Evolutionary conservation across 352 stramenopile genomes (phyloP).

Genomic region (Phytophthora pinifolia): DNA sequence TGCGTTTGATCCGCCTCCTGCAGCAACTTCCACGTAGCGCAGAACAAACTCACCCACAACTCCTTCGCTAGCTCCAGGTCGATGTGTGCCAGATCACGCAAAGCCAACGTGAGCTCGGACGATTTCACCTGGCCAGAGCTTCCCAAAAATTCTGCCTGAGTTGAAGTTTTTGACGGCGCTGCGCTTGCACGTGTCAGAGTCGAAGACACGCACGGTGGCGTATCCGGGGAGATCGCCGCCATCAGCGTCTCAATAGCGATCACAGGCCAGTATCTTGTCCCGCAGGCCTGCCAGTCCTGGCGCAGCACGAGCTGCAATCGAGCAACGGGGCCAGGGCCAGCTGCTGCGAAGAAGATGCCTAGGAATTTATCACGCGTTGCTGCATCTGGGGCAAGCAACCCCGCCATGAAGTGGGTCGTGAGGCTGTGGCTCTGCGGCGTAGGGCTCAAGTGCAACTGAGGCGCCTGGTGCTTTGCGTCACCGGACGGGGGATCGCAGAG

Average conservation of each 20-base stretch:
- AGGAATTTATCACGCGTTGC: slow-evolving; percentile 71
- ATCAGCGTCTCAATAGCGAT: slow-evolving; percentile 79
- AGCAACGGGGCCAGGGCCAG: slow-evolving; percentile 41
- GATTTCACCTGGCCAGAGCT: slow-evolving; percentile 34
- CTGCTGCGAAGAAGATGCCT: slow-evolving; percentile 56
- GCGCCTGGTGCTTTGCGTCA: slow-evolving; percentile 53
- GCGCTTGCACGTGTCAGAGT: not conserved
- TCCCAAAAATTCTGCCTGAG: slow-evolving; percentile 32
- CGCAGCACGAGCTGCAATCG: slow-evolving; percentile 71
- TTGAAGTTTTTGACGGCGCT: slow-evolving; percentile 9
- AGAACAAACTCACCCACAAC: slow-evolving; percentile 81
- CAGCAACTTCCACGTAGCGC: slow-evolving; percentile 52
- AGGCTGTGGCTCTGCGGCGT: slow-evolving; percentile 63
- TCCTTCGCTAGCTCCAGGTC: slow-evolving; percentile 85
- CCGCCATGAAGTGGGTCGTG: slow-evolving; percentile 78
- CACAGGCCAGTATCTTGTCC: slow-evolving; percentile 82
- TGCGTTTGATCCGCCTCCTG: slow-evolving; percentile 52
- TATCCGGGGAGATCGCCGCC: slow-evolving; percentile 36
- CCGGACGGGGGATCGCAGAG: slow-evolving; percentile 57
- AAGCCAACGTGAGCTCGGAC: slow-evolving; percentile 44
- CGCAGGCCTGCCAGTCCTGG: slow-evolving; percentile 88
- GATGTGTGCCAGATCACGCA: slow-evolving; percentile 76
- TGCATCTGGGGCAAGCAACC: slow-evolving; percentile 73
- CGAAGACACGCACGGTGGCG: slow-evolving; percentile 18
- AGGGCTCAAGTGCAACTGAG: slow-evolving; percentile 71